phyloP scores from a whole-genome alignment of 768 basidiomycete species.

The Auriscalpium microsporum region DNA sequence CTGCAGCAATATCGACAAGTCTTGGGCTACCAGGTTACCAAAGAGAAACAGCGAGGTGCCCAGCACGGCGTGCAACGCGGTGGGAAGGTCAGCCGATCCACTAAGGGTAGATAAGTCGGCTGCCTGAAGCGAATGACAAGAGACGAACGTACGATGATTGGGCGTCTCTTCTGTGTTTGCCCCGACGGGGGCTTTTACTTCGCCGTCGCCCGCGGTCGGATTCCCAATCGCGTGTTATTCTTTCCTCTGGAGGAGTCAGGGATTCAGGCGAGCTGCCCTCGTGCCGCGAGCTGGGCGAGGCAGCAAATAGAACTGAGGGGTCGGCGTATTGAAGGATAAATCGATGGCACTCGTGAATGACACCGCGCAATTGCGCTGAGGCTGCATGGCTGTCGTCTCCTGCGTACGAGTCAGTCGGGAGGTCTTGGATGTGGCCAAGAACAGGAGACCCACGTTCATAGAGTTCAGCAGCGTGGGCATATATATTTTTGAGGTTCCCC shows the following conservation, averaged over 20 bases:
- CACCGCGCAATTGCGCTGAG: conserved; percentile 48
- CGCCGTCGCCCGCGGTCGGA: background rate
- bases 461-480: conserved; percentile 44
- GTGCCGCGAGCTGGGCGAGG: conserved; percentile 1
- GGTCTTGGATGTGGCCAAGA: conserved; percentile 3
- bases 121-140: background rate
- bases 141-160: background rate
- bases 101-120: background rate
- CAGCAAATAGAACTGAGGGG: conserved; percentile 39
- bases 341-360: conserved; percentile 63
- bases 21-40: conserved; percentile 49
- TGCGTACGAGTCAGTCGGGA: background rate
- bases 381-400: conserved; percentile 41
- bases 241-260: conserved; percentile 20
- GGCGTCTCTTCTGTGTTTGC: background rate
- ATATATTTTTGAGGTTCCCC: conserved; percentile 60
- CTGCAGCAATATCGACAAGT: conserved; percentile 38
- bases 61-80: conserved; percentile 58
- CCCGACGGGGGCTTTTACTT: conserved; percentile 1
- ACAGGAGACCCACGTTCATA: conserved; percentile 43
- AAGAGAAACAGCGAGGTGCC: conserved; percentile 58
- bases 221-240: conserved; percentile 17
- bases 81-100: conserved; percentile 36
- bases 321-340: conserved; percentile 48
- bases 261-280: conserved; percentile 12